These are phyloP conservation scores for Tricharina praecox DNA, from an alignment of 495 filamentous ascomycete genomes.

Conservation along the genomic window DNA sequence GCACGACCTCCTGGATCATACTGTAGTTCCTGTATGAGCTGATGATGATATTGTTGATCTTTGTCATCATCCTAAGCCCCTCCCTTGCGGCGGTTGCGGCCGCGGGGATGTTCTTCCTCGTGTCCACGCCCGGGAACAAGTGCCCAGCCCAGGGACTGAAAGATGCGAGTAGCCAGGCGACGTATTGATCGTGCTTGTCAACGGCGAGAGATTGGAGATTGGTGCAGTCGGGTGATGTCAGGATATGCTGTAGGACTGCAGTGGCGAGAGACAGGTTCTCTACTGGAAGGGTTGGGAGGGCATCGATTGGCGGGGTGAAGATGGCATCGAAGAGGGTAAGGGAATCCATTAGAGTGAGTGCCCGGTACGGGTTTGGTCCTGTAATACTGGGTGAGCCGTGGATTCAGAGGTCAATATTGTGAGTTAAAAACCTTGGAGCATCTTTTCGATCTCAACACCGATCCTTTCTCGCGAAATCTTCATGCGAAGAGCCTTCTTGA, in stretches of 20 bases:
- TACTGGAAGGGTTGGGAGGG: slow-evolving; percentile 22
- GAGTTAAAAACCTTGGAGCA: slow-evolving; percentile 68
- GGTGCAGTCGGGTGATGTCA: background rate
- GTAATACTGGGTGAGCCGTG: background rate
- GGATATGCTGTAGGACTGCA: background rate
- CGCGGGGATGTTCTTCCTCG: slow-evolving; percentile 35
- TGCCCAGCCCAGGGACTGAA: slow-evolving; percentile 56
- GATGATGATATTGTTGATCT: slow-evolving; percentile 45
- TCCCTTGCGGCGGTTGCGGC: slow-evolving; percentile 45
- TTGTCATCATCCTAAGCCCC: slow-evolving; percentile 65
- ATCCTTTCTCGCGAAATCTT: slow-evolving; percentile 91
- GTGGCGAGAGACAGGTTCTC: slow-evolving; percentile 21
- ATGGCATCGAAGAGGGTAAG: slow-evolving; percentile 64
- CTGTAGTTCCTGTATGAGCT: slow-evolving; percentile 41
- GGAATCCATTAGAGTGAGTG: slow-evolving; percentile 55
- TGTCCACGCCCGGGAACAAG: slow-evolving; percentile 27
- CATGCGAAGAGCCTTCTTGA: slow-evolving; percentile 50
- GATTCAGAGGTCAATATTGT: too few relatives aligned
- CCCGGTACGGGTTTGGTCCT: slow-evolving; percentile 51
- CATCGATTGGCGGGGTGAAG: slow-evolving; percentile 48
- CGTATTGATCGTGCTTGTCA: slow-evolving; percentile 34
- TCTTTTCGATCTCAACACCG: slow-evolving; percentile 71
- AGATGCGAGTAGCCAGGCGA: slow-evolving; percentile 60
- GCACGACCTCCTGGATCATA: slow-evolving; percentile 39
- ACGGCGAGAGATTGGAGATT: slow-evolving; percentile 3